phyloP scores from a whole-genome alignment of 140 eudicot species.

The Ambrosia hybrid region DNA sequence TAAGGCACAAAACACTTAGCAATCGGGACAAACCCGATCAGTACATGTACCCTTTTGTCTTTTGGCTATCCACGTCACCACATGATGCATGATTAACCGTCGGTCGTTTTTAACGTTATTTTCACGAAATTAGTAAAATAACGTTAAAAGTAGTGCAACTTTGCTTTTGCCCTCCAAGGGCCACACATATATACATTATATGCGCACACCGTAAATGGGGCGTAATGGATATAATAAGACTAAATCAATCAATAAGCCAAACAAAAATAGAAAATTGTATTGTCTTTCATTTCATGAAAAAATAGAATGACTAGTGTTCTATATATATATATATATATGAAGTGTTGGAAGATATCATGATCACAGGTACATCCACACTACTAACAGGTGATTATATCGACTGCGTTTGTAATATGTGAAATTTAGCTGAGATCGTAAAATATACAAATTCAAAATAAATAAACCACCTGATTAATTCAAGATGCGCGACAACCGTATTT shows the following conservation, averaged over 20 bases:
- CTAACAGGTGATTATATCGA: background rate
- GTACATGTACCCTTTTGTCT: no score
- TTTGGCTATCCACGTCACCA: no score
- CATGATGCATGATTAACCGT: no score
- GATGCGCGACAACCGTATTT: background rate
- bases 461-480: background rate
- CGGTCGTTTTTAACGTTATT: background rate
- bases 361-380: background rate
- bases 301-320: background rate
- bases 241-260: background rate
- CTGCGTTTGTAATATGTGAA: background rate
- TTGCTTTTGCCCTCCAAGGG: no score
- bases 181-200: no score
- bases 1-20: no score
- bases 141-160: slow-evolving; percentile 46
- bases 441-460: no score
- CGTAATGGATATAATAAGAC: background rate
- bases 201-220: no score
- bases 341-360: background rate
- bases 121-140: slow-evolving; percentile 32
- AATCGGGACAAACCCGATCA: no score
- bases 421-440: background rate
- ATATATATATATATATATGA: no score
- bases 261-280: background rate
- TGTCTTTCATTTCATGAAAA: background rate